Percentiles rank a stretch among this genome's conserved stretches.
These are phyloP conservation scores for Fusarium denticulatum DNA, from an alignment of 2,329 filamentous ascomycete genomes.

Conservation along the genomic window DNA sequence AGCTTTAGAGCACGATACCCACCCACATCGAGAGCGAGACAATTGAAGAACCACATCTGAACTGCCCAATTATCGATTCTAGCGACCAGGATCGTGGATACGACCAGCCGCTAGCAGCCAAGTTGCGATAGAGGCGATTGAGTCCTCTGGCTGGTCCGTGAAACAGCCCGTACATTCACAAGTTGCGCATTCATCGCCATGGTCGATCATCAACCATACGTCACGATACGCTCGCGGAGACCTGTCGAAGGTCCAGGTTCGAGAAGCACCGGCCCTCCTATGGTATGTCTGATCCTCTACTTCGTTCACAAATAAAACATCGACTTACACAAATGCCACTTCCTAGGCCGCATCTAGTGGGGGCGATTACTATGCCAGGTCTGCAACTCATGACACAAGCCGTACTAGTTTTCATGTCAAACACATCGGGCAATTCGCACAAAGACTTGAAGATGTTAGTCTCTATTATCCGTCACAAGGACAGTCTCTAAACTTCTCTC, in stretches of 20 bases:
- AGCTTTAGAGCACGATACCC: conserved; percentile 2
- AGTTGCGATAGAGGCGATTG: neutral
- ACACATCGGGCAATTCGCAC: conserved; percentile 64
- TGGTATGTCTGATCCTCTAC: conserved; percentile 52
- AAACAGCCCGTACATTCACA: neutral
- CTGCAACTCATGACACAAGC: conserved; percentile 66
- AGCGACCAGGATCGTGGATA: neutral
- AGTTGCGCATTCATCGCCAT: conserved; percentile 43
- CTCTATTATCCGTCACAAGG: neutral
- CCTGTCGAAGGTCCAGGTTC: conserved; percentile 58
- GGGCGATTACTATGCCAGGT: conserved; percentile 45
- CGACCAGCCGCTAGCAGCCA: conserved; percentile 10
- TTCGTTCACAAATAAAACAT: neutral
- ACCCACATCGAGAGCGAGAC: conserved; percentile 1
- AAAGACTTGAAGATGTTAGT: conserved; percentile 64
- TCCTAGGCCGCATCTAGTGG: conserved; percentile 28
- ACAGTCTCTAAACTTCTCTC: conserved; percentile 6
- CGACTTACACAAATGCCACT: conserved; percentile 28
- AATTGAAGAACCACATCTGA: neutral
- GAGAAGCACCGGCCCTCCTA: conserved; percentile 57
- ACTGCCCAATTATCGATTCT: neutral
- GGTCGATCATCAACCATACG: conserved; percentile 59
- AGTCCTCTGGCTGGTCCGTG: conserved; percentile 3
- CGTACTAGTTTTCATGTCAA: conserved; percentile 68
- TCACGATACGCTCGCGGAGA: conserved; percentile 62